Evolutionary conservation across 2,329 filamentous ascomycete species (phyloP).

Genomic region (Westerdykella sp.): DNA sequence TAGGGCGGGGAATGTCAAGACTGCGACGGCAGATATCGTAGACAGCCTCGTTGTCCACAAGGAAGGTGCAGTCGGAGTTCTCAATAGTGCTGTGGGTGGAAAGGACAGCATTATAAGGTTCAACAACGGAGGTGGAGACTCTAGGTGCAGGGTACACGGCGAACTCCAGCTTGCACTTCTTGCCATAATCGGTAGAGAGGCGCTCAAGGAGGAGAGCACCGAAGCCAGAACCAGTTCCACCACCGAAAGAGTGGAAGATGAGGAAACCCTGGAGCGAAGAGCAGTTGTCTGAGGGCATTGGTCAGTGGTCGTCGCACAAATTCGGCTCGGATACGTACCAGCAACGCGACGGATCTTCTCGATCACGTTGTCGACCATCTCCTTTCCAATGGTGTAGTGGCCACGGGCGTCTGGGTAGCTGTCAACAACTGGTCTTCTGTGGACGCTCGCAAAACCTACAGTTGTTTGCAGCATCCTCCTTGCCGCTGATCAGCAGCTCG

Average conservation of each 20-base stretch:
- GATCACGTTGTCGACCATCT: constrained; percentile 65
- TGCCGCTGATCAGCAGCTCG: constrained; percentile 65
- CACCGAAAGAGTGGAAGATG: constrained; percentile 69
- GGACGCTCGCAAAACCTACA: constrained; percentile 39
- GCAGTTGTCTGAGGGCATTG: constrained; percentile 56
- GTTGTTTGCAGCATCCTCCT: constrained; percentile 73
- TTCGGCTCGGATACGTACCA: constrained; percentile 42
- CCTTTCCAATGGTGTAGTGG: constrained; percentile 71
- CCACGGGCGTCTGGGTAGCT: constrained; percentile 55
- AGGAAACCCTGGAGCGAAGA: constrained; percentile 66
- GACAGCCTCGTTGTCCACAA: constrained; percentile 69
- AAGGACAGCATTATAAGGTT: constrained; percentile 68
- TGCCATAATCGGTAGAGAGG: constrained; percentile 66
- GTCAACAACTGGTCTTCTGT: constrained; percentile 14
- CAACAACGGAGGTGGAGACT: constrained; percentile 64
- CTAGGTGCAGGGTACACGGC: constrained; percentile 65
- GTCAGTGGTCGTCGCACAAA: background rate
- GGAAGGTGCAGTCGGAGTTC: constrained; percentile 73
- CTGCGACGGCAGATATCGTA: constrained; percentile 70
- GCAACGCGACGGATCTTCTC: constrained; percentile 64
- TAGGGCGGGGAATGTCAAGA: constrained; percentile 62
- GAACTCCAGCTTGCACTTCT: constrained; percentile 73
- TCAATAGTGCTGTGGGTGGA: constrained; percentile 71
- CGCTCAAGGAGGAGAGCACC: constrained; percentile 66
- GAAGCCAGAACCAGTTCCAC: constrained; percentile 67